Base-by-base conservation (phyloP, 2,329 filamentous ascomycete species). In the Mariannaea elegans region DNA sequence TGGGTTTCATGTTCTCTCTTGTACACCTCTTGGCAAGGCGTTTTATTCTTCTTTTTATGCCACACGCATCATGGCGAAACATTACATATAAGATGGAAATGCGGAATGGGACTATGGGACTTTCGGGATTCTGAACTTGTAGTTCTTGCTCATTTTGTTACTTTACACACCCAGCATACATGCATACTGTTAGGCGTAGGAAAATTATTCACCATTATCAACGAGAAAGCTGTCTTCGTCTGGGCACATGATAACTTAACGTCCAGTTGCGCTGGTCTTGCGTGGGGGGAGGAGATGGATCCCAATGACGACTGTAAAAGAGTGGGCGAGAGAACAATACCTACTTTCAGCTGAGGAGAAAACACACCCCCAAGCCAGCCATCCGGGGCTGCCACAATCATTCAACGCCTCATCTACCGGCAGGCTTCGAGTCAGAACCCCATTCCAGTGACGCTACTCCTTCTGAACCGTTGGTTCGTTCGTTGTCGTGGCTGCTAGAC, bases 171-270 rank as follows among this genome's bases (percentile, higher is more conserved):
- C 46, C 32, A 29, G 23, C 31, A 36, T 44, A 64, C 47, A 56
- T 61, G 60, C 65, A 67, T 67, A 67, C 52, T 67, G 65, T 67
- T 65, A 60, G 66, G 66, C 66, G 66, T 56, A 62, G 52, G 64
- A 65, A 65, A 62, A 66, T 61, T 38, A 38, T 32, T 36, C 32
- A 23, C 32, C 46, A 19, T 45, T 19, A 18, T 34, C 31, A 34
- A 5, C 3, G n/a, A n/a, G n/a, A n/a, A n/a, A n/a, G n/a, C n/a
- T n/a, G n/a, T n/a, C n/a, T n/a, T n/a, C n/a, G n/a, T n/a, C n/a
- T n/a, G n/a, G n/a, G n/a, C n/a, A n/a, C n/a, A n/a, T n/a, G n/a
- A n/a, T n/a, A n/a, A n/a, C n/a, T n/a, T n/a, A n/a, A n/a, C n/a
- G n/a, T n/a, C n/a, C n/a, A n/a, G n/a, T n/a, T n/a, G n/a, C n/a